A percentile compares a stretch with the other conserved stretches of the same genome.
These are phyloP conservation scores for Madurella mycetomatis DNA, from an alignment of 2,329 filamentous ascomycete genomes.

Conservation along the genomic window DNA sequence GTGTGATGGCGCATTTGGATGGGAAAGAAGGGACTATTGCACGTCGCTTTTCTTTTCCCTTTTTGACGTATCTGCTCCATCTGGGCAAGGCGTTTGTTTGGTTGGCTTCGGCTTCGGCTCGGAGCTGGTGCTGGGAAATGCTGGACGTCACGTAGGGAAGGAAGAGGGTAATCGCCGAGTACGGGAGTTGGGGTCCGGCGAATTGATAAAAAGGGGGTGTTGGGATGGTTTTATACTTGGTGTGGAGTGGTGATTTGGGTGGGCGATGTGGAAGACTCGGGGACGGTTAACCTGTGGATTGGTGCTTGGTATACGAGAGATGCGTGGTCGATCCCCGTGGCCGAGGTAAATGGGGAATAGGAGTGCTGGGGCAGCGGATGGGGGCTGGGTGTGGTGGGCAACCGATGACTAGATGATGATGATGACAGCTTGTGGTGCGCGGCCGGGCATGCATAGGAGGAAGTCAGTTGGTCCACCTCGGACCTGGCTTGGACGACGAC, in stretches of 20 bases:
- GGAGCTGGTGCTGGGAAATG: not conserved
- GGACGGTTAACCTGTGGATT: too few species aligned
- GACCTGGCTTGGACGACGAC: too few species aligned
- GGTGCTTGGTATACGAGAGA: too few species aligned
- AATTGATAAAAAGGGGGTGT: not conserved
- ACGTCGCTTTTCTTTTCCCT: conserved; percentile 2
- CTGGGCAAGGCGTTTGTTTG: not conserved
- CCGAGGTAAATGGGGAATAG: not conserved
- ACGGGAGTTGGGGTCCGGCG: not conserved
- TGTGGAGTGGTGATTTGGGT: not conserved
- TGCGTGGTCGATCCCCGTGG: too few species aligned
- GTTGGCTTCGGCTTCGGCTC: not conserved
- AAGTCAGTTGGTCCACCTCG: not conserved
- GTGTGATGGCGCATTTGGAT: conserved; percentile 12
- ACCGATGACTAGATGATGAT: not conserved
- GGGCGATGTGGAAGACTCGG: not conserved
- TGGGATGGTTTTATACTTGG: not conserved
- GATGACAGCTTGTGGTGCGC: not conserved
- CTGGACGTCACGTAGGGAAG: not conserved
- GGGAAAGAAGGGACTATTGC: conserved; percentile 7
- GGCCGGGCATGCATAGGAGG: not conserved
- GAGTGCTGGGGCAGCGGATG: not conserved
- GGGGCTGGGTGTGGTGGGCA: not conserved
- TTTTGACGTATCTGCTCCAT: conserved; percentile 4
- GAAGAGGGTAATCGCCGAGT: not conserved